Base-by-base conservation (phyloP, 768 basidiomycete genomes). In the Boletus barrowsii region DNA sequence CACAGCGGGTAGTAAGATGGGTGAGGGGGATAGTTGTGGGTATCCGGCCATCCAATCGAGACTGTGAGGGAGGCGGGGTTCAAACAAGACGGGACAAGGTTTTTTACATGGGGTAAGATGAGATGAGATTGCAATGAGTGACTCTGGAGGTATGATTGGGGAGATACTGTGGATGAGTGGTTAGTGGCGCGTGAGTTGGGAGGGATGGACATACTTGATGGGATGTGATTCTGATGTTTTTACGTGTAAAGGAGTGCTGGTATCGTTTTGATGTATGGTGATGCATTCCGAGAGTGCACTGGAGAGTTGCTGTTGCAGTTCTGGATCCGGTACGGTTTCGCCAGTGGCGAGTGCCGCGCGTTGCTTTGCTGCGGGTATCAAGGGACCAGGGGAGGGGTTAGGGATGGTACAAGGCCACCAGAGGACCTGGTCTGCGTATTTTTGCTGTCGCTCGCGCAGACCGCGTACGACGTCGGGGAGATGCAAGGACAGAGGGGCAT, bases 191-290 rank as follows among this genome's bases (percentile, higher is more conserved):
- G 49, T 3, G 42, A 20, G 6, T 2, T 5, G 47, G 13, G 15
- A 17, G 46, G 42, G 18, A 48, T n/a, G 6, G 47, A 73, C 81
- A 48, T 57, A 90, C 89, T 92, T 90, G 66, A 95, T 88, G 8
- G 92, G 91, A 70, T 93, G 91, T 0, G 87, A 81, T 22, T 80
- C 76, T 3, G 89, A 91, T 1, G 90, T 93, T 64, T 90, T 93
- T 53, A 86, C 9, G 18, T 51, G 42, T 0, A n/a, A 32, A 3
- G 44, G 30, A 10, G 42, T 53, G 13, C 8, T n/a, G 42, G 32
- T 49, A 39, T 54, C 37, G 18, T 22, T 42, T 4, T 32, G 62
- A 37, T 49, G 57, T 30, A 39, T 20, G 49, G 55, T 15, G 51
- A 60, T 76, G 69, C 72, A 62, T n/a, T 82, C 76, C 8, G 77